These are phyloP conservation scores for Starmera pachycereana DNA, from an alignment of 805 yeast species.

Conservation along the genomic window DNA sequence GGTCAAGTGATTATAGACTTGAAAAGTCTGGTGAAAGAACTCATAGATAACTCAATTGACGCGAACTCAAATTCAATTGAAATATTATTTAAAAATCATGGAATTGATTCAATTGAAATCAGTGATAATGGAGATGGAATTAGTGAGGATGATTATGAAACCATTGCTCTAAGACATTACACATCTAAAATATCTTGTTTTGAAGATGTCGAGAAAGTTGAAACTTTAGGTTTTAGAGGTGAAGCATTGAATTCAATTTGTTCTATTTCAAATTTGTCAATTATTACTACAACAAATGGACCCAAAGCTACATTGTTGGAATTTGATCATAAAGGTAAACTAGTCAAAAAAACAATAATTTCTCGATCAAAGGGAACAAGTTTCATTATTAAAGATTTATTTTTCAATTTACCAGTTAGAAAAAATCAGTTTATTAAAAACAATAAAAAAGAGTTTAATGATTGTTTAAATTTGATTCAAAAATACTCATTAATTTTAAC, in stretches of 20 bases:
- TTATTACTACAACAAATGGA: slow-evolving; percentile 38
- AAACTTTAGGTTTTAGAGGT: slow-evolving; percentile 69
- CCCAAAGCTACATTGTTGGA: slow-evolving; percentile 51
- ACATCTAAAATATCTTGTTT: slow-evolving; percentile 56
- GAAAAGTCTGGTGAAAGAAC: slow-evolving; percentile 69
- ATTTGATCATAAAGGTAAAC: slow-evolving; percentile 45
- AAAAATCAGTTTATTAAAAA: slow-evolving; percentile 61
- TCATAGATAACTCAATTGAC: slow-evolving; percentile 81
- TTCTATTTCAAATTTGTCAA: slow-evolving; percentile 36
- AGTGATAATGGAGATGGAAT: slow-evolving; percentile 66
- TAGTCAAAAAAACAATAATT: slow-evolving; percentile 30
- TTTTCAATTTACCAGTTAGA: slow-evolving; percentile 72
- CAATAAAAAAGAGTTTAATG: slow-evolving; percentile 59
- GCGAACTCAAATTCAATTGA: slow-evolving; percentile 64
- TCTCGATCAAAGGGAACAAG: slow-evolving; percentile 63
- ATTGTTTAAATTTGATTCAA: slow-evolving; percentile 52
- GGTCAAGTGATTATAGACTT: slow-evolving; percentile 88
- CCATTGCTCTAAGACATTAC: slow-evolving; percentile 48
- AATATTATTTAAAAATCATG: slow-evolving; percentile 57
- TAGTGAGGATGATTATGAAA: slow-evolving; percentile 35
- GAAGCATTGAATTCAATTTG: slow-evolving; percentile 71
- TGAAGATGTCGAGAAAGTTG: slow-evolving; percentile 40
- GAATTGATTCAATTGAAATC: slow-evolving; percentile 60
- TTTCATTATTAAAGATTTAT: slow-evolving; percentile 46
- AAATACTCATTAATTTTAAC: slow-evolving; percentile 55